phyloP scores from a whole-genome alignment of 2,329 filamentous ascomycete species.

The Fusarium sp. region DNA sequence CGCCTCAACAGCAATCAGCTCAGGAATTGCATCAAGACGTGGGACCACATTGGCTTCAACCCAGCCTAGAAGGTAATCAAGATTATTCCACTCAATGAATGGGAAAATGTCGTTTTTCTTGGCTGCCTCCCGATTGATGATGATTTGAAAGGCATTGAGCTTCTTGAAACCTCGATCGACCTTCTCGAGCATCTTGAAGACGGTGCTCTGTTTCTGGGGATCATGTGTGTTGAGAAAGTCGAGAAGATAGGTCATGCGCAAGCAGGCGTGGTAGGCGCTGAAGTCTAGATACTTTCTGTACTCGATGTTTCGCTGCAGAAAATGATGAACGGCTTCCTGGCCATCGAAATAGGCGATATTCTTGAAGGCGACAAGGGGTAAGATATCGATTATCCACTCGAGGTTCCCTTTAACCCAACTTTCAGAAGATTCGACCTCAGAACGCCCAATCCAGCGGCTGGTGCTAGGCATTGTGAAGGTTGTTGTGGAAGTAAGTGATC shows the following conservation, averaged over 20 bases:
- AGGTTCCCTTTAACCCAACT: neutral
- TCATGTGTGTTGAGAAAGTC: neutral
- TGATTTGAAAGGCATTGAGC: neutral
- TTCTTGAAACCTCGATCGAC: neutral
- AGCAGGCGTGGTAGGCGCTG: neutral
- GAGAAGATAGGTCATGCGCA: neutral
- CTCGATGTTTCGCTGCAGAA: neutral
- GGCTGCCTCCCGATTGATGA: neutral
- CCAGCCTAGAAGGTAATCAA: neutral
- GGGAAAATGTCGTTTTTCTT: neutral
- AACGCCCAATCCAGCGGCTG: neutral
- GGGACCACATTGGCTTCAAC: neutral
- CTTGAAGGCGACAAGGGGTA: neutral
- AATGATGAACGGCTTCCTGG: neutral
- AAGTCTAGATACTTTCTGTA: neutral
- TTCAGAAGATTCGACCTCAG: neutral
- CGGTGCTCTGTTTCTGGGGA: neutral
- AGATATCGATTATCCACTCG: neutral
- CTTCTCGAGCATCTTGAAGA: neutral
- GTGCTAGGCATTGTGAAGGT: neutral
- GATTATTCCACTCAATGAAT: neutral
- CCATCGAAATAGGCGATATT: neutral
- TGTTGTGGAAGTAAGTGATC: neutral
- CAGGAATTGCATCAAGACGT: neutral
- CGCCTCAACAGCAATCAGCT: neutral